These are phyloP conservation scores for Quercus phellos DNA, from an alignment of 331 rosid species.

Conservation along the genomic window DNA sequence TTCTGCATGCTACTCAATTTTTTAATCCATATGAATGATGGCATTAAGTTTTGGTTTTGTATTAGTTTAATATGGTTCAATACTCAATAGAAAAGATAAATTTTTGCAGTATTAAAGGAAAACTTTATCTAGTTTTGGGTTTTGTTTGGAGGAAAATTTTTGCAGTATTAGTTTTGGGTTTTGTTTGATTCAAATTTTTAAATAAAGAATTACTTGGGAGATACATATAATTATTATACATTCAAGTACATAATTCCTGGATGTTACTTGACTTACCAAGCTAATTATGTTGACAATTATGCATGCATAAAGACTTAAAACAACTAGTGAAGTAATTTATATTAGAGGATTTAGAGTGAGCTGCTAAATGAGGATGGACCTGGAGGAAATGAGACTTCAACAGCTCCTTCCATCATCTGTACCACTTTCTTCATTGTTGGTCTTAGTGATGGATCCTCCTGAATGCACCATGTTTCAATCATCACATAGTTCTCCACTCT, in stretches of 20 bases:
- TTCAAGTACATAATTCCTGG: not conserved
- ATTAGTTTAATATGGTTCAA: too few relatives aligned
- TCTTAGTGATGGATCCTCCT: slow-evolving; percentile 13
- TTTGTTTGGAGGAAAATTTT: too few relatives aligned
- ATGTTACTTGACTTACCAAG: not conserved
- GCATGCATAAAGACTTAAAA: not conserved
- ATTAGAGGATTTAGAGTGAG: not conserved
- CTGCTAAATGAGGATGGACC: not conserved
- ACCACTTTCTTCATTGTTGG: slow-evolving; percentile 20
- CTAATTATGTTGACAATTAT: not conserved
- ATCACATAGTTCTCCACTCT: not conserved
- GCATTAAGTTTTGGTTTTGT: too few relatives aligned
- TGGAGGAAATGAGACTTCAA: slow-evolving; percentile 1
- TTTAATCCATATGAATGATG: too few relatives aligned
- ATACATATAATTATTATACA: not conserved
- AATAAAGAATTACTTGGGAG: too few relatives aligned
- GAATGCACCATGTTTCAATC: slow-evolving; percentile 19
- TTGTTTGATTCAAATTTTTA: too few relatives aligned
- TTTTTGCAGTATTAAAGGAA: too few relatives aligned
- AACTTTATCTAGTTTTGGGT: too few relatives aligned
- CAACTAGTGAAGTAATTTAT: not conserved
- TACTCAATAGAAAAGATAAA: too few relatives aligned
- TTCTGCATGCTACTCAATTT: too few relatives aligned
- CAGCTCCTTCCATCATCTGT: slow-evolving; percentile 20
- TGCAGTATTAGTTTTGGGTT: too few relatives aligned